Evolutionary conservation across 164 flowering plant species (phyloP), one percentile per base, ranked within the genome.

Genomic region (Berberis thunbergii): DNA sequence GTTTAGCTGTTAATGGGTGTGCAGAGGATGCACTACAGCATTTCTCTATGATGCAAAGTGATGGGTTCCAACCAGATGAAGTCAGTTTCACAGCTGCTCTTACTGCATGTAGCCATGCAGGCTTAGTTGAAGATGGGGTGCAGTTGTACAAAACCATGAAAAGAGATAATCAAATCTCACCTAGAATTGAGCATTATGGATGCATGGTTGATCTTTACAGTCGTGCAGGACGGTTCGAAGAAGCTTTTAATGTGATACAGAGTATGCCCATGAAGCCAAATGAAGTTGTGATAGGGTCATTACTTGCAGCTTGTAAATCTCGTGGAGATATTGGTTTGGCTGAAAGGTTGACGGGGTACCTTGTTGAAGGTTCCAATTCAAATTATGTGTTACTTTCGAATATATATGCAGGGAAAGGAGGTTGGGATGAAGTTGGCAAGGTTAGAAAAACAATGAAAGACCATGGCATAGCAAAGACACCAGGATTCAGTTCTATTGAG

Each of bases 71-170:
- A 59, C 88, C 88, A 1, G 83, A 82, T 64, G 85, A 76, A 46
- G 85, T 86, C 8, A 82, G 77, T 72, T 82, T 79, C 67, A 82
- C 86, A 0, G 91, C 86, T 7, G 91, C 83, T 42, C 81, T 86
- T 12, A 77, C 86, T 41, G 91, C 91, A 0, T 86, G 89, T 66
- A 83, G 86, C 69, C 87, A 86, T 62, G 83, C 86, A 1, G 87
- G 92, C 8, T 70, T 84, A 44, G 83, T 86, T 26, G 77, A 79
- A 3, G 63, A 78, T 56, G 92, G 92, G 53, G 66, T 80, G 6
- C 52, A 65, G 45, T 70, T 72, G 42, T 84, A 78, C 42, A 68
- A 80, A 38, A 54, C 38, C 13, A 84, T 86, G 89, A 77, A 65
- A 62, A 76, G 64, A 10, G 66, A 70, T 42, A 62, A 78, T 61